Percentiles rank a stretch among this genome's conserved stretches.
phyloP scores from a whole-genome alignment of 129 eudicot genomes.

The Lactuca saligna region DNA sequence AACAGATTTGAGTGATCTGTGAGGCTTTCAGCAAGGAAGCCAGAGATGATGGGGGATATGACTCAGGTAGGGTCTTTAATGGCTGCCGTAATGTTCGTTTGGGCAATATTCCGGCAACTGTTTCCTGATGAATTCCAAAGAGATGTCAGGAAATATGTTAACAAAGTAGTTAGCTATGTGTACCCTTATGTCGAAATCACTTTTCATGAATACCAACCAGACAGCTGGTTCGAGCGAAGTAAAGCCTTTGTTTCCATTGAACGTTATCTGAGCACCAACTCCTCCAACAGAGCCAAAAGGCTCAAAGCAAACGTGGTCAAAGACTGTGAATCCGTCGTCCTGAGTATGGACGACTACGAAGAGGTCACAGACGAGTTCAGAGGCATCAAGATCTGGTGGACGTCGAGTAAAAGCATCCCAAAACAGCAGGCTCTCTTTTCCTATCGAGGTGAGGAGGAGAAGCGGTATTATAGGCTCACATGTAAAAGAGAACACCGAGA shows the following conservation, averaged over 20 bases:
- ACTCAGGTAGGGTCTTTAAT: conserved; percentile 41
- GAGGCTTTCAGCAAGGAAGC: not conserved
- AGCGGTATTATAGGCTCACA: conserved; percentile 42
- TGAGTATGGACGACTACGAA: conserved; percentile 53
- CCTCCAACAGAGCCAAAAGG: conserved; percentile 34
- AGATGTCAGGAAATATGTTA: conserved; percentile 20
- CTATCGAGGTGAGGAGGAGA: conserved; percentile 39
- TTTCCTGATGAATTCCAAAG: conserved; percentile 35
- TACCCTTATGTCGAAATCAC: conserved; percentile 52
- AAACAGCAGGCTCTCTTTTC: conserved; percentile 24
- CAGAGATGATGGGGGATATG: conserved; percentile 28
- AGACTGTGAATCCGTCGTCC: conserved; percentile 36
- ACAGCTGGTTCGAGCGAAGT: conserved; percentile 38
- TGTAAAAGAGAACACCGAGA: conserved; percentile 40
- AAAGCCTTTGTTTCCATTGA: conserved; percentile 40
- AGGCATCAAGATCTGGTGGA: conserved; percentile 51
- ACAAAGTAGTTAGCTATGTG: conserved; percentile 26
- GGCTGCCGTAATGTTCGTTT: conserved; percentile 42
- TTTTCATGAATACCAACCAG: conserved; percentile 42
- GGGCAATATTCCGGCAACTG: conserved; percentile 41
- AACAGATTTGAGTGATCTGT: not conserved
- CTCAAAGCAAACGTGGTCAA: conserved; percentile 42
- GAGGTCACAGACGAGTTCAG: conserved; percentile 50
- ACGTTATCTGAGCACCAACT: conserved; percentile 42
- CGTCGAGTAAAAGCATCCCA: conserved; percentile 19